Conservation (phyloP, 257 asterid species). For the Forsythia viridissima region DNA sequence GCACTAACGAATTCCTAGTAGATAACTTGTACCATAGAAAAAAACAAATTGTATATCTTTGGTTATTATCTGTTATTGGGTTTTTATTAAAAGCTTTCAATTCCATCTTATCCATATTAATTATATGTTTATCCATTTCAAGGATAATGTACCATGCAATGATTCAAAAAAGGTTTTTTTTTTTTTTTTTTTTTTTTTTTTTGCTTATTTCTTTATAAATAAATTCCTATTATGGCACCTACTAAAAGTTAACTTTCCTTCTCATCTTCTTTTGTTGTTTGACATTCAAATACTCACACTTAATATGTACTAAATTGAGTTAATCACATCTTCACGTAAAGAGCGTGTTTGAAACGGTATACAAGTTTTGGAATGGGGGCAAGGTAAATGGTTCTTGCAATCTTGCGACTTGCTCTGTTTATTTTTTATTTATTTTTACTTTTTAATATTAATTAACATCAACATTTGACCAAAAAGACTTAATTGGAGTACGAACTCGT, state of each 20-base stretch:
- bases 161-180: no score
- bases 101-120: constrained; percentile 34
- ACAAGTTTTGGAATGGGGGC: no score
- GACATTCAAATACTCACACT: background rate
- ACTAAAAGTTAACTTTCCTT: background rate
- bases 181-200: no score
- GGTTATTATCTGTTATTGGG: background rate
- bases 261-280: background rate
- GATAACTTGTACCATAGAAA: background rate
- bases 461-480: no score
- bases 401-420: no score
- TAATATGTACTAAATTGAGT: background rate
- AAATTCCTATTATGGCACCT: background rate
- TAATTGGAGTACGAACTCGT: no score
- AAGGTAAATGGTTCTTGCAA: no score
- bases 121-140: constrained; percentile 14
- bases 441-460: no score
- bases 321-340: background rate
- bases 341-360: background rate
- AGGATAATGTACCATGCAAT: background rate
- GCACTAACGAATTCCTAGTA: background rate
- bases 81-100: constrained; percentile 11
- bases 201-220: no score
- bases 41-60: background rate
- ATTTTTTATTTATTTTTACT: no score